A percentile compares a stretch with the other conserved stretches of the same genome.
Evolutionary conservation across 257 asterid genomes (phyloP).

Genomic region (Solanum boliviense): DNA sequence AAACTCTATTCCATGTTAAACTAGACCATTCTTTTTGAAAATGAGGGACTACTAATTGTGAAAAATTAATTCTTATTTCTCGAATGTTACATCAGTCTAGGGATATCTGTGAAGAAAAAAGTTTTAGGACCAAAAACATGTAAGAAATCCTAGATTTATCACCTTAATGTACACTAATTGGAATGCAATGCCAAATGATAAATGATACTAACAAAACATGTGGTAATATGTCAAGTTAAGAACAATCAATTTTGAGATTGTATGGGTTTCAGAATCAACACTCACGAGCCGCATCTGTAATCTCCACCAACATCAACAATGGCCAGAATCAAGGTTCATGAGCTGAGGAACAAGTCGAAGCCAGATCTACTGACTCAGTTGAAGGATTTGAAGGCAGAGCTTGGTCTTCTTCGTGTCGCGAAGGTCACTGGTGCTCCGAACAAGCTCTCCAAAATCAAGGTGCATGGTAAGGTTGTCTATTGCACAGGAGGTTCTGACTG

Average conservation of each 20-base stretch:
- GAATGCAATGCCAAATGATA: not conserved
- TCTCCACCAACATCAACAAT: too few species aligned
- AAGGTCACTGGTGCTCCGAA: conserved; percentile 60
- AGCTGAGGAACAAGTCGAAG: conserved; percentile 47
- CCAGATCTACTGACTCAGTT: conserved; percentile 33
- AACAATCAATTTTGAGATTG: too few species aligned
- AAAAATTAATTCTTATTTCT: not conserved
- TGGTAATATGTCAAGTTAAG: too few species aligned
- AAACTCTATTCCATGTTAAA: too few species aligned
- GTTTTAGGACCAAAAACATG: not conserved
- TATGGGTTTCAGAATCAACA: too few species aligned
- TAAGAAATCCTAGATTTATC: not conserved
- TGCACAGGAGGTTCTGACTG: conserved; percentile 48
- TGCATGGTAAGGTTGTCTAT: conserved; percentile 37
- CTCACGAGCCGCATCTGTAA: too few species aligned
- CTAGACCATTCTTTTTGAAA: too few species aligned
- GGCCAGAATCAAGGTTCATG: conserved; percentile 58
- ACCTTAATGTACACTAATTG: too few species aligned
- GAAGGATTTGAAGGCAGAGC: conserved; percentile 46
- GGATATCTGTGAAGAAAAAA: not conserved
- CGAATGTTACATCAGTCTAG: not conserved
- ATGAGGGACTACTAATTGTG: too few species aligned
- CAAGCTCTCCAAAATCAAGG: conserved; percentile 56
- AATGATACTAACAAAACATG: not conserved
- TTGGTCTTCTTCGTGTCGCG: conserved; percentile 40